A percentile compares a stretch with the other conserved stretches of the same genome.
phyloP scores from a whole-genome alignment of 2,329 filamentous ascomycete species.

The Aspergillus clavatus region DNA sequence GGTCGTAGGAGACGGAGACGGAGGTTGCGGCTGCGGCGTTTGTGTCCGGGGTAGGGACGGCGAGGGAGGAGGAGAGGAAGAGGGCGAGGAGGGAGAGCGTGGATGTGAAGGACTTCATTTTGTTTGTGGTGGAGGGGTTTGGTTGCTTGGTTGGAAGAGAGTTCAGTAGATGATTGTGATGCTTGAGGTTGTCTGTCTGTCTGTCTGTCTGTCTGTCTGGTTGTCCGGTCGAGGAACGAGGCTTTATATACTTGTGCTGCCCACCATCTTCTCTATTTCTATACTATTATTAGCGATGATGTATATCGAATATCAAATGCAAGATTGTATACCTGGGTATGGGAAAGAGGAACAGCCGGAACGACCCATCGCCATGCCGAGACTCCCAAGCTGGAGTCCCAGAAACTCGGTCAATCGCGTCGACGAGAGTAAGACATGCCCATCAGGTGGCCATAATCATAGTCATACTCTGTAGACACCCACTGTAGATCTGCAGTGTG shows the following conservation, averaged over 20 bases:
- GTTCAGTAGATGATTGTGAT: not conserved
- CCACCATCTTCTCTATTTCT: not conserved
- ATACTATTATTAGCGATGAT: not conserved
- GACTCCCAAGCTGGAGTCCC: not conserved
- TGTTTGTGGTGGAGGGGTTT: constrained; percentile 1
- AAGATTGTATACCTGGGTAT: no score
- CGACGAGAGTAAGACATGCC: not conserved
- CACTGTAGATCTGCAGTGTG: not conserved
- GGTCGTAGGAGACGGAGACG: constrained; percentile 63
- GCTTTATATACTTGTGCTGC: not conserved
- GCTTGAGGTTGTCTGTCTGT: not conserved
- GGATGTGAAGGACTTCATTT: constrained; percentile 25
- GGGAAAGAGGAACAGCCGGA: not conserved
- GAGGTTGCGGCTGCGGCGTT: constrained; percentile 12
- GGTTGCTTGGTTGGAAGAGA: not conserved
- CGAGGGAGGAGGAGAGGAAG: constrained; percentile 20
- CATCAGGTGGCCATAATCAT: not conserved
- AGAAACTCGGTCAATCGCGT: not conserved
- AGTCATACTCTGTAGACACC: no score
- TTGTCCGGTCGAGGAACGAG: not conserved
- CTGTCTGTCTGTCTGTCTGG: not conserved
- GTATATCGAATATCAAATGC: not conserved
- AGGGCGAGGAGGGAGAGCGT: constrained; percentile 19
- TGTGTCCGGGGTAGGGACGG: constrained; percentile 14
- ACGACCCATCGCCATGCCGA: not conserved